Base-by-base conservation (phyloP, 106 monocot species). In the Phalaenopsis equestris region DNA sequence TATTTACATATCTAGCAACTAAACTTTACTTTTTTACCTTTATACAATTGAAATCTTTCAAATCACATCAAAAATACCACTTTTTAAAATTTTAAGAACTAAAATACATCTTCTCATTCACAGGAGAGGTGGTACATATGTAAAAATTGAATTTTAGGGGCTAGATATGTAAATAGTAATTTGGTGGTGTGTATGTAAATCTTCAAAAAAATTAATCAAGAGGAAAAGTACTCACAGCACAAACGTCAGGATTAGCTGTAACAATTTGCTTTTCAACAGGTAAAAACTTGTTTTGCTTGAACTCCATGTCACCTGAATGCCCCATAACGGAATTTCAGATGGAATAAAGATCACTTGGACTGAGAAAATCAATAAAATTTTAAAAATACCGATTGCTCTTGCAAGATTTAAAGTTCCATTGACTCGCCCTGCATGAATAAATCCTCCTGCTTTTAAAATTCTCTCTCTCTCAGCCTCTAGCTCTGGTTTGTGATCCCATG, bases 401-500 rank as follows among this genome's bases (percentile, higher is more conserved):
- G 97, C 83, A 77, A 97, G 90, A 80, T 94, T 97, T 72, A 97
- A 87, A 82, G 90, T 94, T 81, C 97, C 94, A 86, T 97, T 97
- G 41, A 97, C 89, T 85, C 97, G 80, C 57, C 97, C 97, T 41
- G 89, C 97, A 89, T 92, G 90, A 64, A 97, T 87, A 77, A 94
- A 97, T 7, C 97, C 97, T 48, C 97, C 97, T 12, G 92, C 97
- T 86, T 89, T 92, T 52, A 97, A 19, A 30, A 97, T 97, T 73
- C 97, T 90, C 18, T 97, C 97, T 80, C 84, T 97, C 81, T 97
- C 97, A 82, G 57, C 82, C 76, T 90, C 94, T 38, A 89, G 90
- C 14, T 97, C 97, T 65, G 97, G 97, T 77, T 97, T 97, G 86
- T 97, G 97, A 90, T 97, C 97, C 79, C 88, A 94, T 67, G 94